Evolutionary conservation across 176 grass and related monocot genomes (phyloP).

Genomic region (Elymus sibiricus): DNA sequence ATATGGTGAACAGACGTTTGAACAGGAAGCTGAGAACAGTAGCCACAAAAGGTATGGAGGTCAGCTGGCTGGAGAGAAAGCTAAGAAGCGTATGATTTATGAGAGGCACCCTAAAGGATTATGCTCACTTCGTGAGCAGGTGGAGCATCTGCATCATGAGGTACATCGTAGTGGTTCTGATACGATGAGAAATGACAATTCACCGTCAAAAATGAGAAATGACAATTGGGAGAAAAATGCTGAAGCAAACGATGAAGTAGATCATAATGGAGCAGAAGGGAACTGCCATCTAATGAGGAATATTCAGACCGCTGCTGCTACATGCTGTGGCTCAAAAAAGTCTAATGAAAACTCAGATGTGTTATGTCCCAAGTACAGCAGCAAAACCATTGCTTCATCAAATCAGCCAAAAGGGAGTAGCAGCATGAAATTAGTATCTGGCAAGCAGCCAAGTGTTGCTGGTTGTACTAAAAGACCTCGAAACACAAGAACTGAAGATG

Average conservation of each 20-base stretch:
- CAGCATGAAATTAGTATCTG: constrained; percentile 18
- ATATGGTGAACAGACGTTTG: constrained; percentile 6
- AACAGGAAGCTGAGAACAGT: background rate
- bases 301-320: constrained; percentile 1
- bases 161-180: background rate
- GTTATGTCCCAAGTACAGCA: constrained; percentile 12
- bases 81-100: constrained; percentile 1
- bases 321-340: constrained; percentile 13
- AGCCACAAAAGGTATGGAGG: constrained; percentile 13
- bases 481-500: no score
- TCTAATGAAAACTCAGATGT: constrained; percentile 20
- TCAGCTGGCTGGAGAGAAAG: constrained; percentile 12
- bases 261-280: constrained; percentile 24
- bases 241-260: background rate
- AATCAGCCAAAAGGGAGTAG: constrained; percentile 21
- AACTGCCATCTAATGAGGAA: background rate
- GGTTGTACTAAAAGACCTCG: background rate
- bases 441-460: background rate
- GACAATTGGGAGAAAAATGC: background rate
- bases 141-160: background rate
- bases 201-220: no score
- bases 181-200: constrained; percentile 10
- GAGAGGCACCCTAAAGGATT: constrained; percentile 19
- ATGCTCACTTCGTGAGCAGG: background rate
- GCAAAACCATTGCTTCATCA: constrained; percentile 28